A percentile compares a stretch with the other conserved stretches of the same genome.
phyloP scores from a whole-genome alignment of 768 basidiomycete genomes.

The Mycena venus region DNA sequence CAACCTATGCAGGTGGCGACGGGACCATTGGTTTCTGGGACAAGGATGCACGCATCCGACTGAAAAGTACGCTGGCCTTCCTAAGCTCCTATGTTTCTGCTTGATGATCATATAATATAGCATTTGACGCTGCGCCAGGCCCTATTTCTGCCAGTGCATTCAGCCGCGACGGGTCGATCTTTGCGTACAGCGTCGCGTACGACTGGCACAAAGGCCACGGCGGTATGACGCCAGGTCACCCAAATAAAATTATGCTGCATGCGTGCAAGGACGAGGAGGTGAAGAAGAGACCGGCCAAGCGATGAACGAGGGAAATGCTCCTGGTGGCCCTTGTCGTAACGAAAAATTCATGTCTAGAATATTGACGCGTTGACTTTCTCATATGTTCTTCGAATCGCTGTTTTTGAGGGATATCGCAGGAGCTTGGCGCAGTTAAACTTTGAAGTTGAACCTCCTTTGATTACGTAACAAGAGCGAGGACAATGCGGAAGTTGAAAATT shows the following conservation, averaged over 20 bases:
- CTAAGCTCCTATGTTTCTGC: background rate
- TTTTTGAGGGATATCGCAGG: too few species aligned
- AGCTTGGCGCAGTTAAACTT: background rate
- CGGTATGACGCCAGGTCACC: conserved; percentile 60
- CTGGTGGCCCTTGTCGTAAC: too few species aligned
- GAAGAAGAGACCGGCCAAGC: conserved; percentile 49
- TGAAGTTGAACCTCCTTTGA: background rate
- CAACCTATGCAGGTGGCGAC: conserved; percentile 69
- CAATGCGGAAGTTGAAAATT: conserved; percentile 15
- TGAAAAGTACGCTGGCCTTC: conserved; percentile 75
- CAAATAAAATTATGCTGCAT: conserved; percentile 65
- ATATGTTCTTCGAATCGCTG: too few species aligned
- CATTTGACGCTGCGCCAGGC: conserved; percentile 79
- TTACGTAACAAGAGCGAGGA: conserved; percentile 2
- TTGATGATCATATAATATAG: conserved; percentile 48
- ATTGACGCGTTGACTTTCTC: too few species aligned
- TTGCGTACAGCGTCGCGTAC: conserved; percentile 93
- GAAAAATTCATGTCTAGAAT: too few species aligned
- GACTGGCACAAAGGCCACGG: conserved; percentile 93
- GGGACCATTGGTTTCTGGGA: conserved; percentile 96
- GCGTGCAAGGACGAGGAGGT: conserved; percentile 74
- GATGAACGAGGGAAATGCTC: background rate
- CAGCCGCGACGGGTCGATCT: conserved; percentile 89
- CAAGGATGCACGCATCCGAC: conserved; percentile 89
- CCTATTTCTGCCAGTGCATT: conserved; percentile 89